Base-by-base conservation (phyloP, 495 filamentous ascomycete species). In the Penicillium soppii region DNA sequence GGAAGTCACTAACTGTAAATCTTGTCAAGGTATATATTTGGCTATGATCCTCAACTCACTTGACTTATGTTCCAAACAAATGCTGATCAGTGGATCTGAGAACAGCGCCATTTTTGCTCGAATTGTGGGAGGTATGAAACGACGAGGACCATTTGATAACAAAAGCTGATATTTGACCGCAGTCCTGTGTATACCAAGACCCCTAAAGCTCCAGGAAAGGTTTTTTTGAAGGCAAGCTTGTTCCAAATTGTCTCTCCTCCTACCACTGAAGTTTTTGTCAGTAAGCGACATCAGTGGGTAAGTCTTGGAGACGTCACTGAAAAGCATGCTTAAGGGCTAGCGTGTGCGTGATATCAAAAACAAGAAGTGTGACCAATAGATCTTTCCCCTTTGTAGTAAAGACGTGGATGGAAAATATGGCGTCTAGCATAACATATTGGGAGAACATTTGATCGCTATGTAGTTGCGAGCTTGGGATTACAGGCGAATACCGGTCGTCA, bases 21-120 rank as follows among this genome's bases (percentile, higher is more conserved):
- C 30, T 48, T 13, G 44, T 56, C 2, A 39, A 59, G 42, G 61
- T 62, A 51, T 33, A 20, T 10, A n/a, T 7, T 13, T 40, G 5
- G 23, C 26, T 39, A n/a, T 19, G 7, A 10, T 40, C 19, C 16
- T 16, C n/a, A 16, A 7, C 7, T 10, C 13, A 7, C 12, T 7
- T 32, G 7, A 33, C 5, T 22, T 23, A 13, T 2, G 3, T 41
- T 19, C 15, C 4, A n/a, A 36, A 30, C n/a, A 5, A 46, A 29
- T 13, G 23, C 46, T 56, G 36, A 58, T 44, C 0, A 13, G 13
- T 15, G 17, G 1, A n/a, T 21, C 7, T 10, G 15, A 2, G 7
- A 8, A 21, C 12, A 69, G 63, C 59, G 63, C 7, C 20, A 56
- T 44, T 69, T 69, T 46, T 69, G 66, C 29, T 61, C 63, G 7